phyloP scores from a whole-genome alignment of 2,329 filamentous ascomycete species.

The Penicillium vulpinum region DNA sequence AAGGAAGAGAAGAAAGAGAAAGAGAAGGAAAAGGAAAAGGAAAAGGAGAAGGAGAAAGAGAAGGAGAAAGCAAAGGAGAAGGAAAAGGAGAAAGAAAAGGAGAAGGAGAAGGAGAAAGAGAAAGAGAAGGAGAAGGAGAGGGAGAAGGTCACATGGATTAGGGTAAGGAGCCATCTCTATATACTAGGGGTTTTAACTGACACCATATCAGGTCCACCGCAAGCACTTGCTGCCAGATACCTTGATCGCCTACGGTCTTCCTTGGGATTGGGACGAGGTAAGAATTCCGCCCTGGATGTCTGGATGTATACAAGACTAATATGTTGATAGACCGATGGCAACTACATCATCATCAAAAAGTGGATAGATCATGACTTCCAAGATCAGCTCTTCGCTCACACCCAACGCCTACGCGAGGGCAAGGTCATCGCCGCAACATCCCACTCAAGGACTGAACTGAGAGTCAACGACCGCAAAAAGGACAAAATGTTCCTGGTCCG shows the following conservation, averaged over 20 bases:
- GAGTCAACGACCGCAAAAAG: constrained; percentile 43
- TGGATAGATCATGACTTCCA: constrained; percentile 73
- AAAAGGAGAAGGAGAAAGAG: constrained; percentile 41
- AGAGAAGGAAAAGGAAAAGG: constrained; percentile 23
- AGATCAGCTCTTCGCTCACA: constrained; percentile 71
- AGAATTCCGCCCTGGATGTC: constrained; percentile 12
- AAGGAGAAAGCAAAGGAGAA: constrained; percentile 37
- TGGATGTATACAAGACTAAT: background rate
- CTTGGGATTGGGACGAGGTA: constrained; percentile 52
- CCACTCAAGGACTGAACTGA: constrained; percentile 41
- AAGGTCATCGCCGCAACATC: constrained; percentile 39
- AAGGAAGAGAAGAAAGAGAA: constrained; percentile 36
- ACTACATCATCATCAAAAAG: constrained; percentile 71
- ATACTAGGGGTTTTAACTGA: constrained; percentile 5
- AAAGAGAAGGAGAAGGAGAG: constrained; percentile 26
- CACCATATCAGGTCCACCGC: constrained; percentile 41
- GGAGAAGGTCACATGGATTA: constrained; percentile 45
- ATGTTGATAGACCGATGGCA: constrained; percentile 55
- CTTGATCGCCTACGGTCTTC: constrained; percentile 46
- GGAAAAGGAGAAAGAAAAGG: constrained; percentile 35
- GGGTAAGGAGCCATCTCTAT: constrained; percentile 30
- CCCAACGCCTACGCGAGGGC: constrained; percentile 62
- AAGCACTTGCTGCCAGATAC: constrained; percentile 50
- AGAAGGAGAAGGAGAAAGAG: constrained; percentile 38
- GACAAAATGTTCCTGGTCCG: constrained; percentile 49